phyloP scores from a whole-genome alignment of 1,284 basidiomycete genomes.

The Inonotus hispidus region DNA sequence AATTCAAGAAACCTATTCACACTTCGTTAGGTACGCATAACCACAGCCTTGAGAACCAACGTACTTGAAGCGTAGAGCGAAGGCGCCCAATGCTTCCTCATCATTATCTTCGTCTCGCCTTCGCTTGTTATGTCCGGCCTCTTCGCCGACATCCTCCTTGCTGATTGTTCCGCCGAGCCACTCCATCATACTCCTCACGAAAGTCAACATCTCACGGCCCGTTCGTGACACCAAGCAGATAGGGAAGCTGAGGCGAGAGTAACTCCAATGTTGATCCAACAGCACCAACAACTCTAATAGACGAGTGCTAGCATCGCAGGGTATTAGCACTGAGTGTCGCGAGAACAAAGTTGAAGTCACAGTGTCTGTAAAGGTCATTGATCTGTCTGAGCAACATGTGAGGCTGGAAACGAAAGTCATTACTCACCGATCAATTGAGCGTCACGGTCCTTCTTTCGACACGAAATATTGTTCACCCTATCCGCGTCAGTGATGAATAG shows the following conservation, averaged over 20 bases:
- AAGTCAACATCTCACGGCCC: constrained; percentile 90
- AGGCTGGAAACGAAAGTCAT: background rate
- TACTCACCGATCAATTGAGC: constrained; percentile 76
- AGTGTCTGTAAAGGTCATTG: constrained; percentile 49
- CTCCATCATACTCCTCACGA: constrained; percentile 96
- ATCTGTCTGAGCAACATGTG: background rate
- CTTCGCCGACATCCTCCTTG: constrained; percentile 82
- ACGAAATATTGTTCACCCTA: constrained; percentile 74
- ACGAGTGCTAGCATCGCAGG: constrained; percentile 91
- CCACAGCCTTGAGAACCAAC: constrained; percentile 19
- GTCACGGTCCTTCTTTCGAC: constrained; percentile 89
- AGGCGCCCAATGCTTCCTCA: constrained; percentile 69
- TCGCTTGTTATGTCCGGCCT: constrained; percentile 50
- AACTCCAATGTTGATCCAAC: constrained; percentile 97
- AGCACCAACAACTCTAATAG: constrained; percentile 92
- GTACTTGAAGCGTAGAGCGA: constrained; percentile 71
- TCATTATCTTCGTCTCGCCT: constrained; percentile 61
- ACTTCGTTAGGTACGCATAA: background rate
- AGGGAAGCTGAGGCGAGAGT: constrained; percentile 72
- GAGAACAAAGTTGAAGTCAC: constrained; percentile 80
- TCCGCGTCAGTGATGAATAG: constrained; percentile 93
- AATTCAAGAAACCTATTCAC: constrained; percentile 76
- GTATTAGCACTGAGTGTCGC: constrained; percentile 79
- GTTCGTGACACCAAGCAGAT: constrained; percentile 91
- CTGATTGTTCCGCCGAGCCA: constrained; percentile 95